Base-by-base conservation (phyloP, 495 filamentous ascomycete species). In the Talaromyces ruber region DNA sequence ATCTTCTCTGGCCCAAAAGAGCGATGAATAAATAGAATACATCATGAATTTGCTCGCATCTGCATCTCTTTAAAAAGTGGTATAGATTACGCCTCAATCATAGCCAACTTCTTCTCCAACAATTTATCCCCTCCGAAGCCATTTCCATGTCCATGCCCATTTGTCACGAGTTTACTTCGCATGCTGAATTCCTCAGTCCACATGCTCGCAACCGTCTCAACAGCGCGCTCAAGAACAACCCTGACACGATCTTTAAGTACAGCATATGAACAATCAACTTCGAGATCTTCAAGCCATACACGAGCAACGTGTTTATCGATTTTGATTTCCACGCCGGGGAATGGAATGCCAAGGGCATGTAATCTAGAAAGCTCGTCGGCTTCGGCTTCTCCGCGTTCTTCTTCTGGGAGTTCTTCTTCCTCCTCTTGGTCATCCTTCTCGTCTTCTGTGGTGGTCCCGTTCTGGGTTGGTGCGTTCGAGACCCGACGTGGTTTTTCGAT, bases 271-370 rank as follows among this genome's bases (percentile, higher is more conserved):
- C 92, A 93, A 72, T 98, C 95, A 0, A 98, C 90, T 66, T 93
- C 90, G 53, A 98, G 70, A 53, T 86, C 83, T 79, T 98, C 93
- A 30, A 98, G 80, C 92, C 91, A 97, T 6, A 98, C 88, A 51
- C 81, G 87, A 5, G 93, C 94, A 62, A 89, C 82, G 71, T 92
- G 86, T 73, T 90, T 93, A 68, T 97, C 94, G 4, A 98, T 87
- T 69, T 80, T 84, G 72, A 98, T 93, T 66, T 86, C 84, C 2
- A 98, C 77, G 0, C 93, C 94, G 0, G 94, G 95, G 0, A 97
- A 88, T 0, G 91, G 90, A 30, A 97, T 90, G 0, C 92, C 92
- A 8, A 96, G 72, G 54, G 82, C 82, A 62, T 91, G 88, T 58
- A 98, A 78, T 18, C 90, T 79, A 34, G 86, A 82, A 3, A 89